phyloP scores from a whole-genome alignment of 1,284 basidiomycete genomes.

The Sporisorium reilianum region DNA sequence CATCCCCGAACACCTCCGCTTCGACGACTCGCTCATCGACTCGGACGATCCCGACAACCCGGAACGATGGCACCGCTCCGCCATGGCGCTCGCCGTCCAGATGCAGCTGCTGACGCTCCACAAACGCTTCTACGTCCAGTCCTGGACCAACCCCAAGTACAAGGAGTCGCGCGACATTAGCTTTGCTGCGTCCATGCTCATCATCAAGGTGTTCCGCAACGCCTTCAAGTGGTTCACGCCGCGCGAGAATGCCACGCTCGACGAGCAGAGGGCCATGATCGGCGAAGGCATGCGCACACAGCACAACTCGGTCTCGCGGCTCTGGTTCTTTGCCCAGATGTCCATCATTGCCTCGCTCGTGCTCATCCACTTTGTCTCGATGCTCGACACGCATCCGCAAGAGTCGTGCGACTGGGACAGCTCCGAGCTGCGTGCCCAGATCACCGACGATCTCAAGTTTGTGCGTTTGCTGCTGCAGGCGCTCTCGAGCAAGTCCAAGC shows the following conservation, averaged over 20 bases:
- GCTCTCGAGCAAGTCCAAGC: constrained; percentile 50
- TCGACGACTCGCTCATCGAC: constrained; percentile 50
- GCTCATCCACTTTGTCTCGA: constrained; percentile 58
- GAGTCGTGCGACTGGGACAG: constrained; percentile 53
- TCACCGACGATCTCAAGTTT: constrained; percentile 60
- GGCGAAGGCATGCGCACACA: constrained; percentile 47
- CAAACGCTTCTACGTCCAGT: constrained; percentile 63
- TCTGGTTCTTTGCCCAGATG: constrained; percentile 62
- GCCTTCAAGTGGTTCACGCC: constrained; percentile 59
- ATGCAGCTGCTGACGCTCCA: constrained; percentile 48
- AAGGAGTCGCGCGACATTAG: constrained; percentile 60
- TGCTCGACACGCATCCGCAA: constrained; percentile 57
- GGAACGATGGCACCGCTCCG: constrained; percentile 35
- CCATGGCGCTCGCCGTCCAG: constrained; percentile 35
- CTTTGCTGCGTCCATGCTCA: constrained; percentile 52
- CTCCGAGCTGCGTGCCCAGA: constrained; percentile 52
- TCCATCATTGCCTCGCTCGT: constrained; percentile 56
- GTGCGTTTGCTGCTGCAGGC: constrained; percentile 57
- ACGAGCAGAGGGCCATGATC: constrained; percentile 44
- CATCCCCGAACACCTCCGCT: constrained; percentile 46
- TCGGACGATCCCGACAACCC: constrained; percentile 29
- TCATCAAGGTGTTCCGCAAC: constrained; percentile 58
- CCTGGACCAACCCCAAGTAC: constrained; percentile 58
- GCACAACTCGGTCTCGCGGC: constrained; percentile 41
- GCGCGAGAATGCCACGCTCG: constrained; percentile 35